Conservation (phyloP, 139 green algal species). For the Tetraselmis striata region DNA sequence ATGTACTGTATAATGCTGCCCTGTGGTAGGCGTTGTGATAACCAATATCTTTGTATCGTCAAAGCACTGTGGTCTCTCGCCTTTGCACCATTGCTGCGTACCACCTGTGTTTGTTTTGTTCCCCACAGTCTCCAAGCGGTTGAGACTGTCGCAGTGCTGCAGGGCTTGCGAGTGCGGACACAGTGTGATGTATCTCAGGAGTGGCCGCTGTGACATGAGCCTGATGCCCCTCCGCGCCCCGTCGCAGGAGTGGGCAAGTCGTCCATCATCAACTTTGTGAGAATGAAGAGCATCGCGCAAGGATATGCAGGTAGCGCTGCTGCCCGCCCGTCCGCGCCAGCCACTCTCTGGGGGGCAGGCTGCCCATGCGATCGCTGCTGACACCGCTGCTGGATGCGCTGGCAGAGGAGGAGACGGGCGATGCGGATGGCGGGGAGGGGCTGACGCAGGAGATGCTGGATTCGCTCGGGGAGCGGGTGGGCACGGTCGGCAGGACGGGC, state of each 20-base stretch:
- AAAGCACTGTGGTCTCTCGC: too few relatives aligned
- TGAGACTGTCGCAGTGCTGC: too few relatives aligned
- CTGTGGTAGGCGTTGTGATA: too few relatives aligned
- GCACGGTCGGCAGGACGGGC: slow-evolving; percentile 36
- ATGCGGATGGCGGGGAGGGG: background rate
- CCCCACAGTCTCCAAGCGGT: too few relatives aligned
- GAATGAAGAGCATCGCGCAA: background rate
- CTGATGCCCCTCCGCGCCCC: too few relatives aligned
- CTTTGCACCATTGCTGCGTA: background rate
- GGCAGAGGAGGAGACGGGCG: background rate
- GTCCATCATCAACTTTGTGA: slow-evolving; percentile 81
- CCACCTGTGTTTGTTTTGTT: too few relatives aligned
- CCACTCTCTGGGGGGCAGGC: too few relatives aligned
- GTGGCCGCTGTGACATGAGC: too few relatives aligned
- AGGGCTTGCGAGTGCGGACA: background rate
- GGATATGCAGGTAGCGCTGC: background rate
- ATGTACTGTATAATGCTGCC: too few relatives aligned
- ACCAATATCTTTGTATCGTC: too few relatives aligned
- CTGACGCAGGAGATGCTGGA: background rate
- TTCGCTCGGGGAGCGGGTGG: background rate
- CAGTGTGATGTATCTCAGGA: too few relatives aligned
- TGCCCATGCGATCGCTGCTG: too few relatives aligned
- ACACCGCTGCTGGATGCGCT: background rate
- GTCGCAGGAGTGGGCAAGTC: slow-evolving; percentile 84
- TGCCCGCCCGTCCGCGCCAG: background rate